These are phyloP conservation scores for Aeschynomene evenia DNA, from an alignment of 306 rosid species.

Conservation along the genomic window DNA sequence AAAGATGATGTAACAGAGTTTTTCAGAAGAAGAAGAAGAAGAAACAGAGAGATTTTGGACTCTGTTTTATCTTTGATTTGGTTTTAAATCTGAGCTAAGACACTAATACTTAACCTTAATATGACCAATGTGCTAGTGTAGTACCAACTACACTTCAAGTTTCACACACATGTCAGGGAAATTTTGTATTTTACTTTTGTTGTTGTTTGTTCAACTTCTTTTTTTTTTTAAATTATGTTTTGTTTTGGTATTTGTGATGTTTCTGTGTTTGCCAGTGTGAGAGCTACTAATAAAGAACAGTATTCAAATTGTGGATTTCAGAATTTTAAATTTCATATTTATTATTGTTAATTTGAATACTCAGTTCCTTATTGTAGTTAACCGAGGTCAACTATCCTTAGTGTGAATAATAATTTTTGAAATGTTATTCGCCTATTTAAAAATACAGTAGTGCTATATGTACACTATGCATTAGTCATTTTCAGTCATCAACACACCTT, in stretches of 20 bases:
- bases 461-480: too few relatives aligned
- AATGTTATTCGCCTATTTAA: too few relatives aligned
- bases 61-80: background rate
- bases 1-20: background rate
- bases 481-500: too few relatives aligned
- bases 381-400: too few relatives aligned
- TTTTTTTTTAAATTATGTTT: background rate
- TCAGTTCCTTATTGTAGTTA: too few relatives aligned
- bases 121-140: constrained; percentile 26
- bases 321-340: too few relatives aligned
- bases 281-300: background rate
- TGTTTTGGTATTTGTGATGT: constrained; percentile 28
- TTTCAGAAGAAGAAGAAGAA: background rate
- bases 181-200: constrained; percentile 15
- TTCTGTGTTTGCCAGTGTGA: background rate
- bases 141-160: background rate
- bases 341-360: too few relatives aligned
- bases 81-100: constrained; percentile 40
- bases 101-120: background rate
- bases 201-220: background rate
- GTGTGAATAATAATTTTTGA: too few relatives aligned
- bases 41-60: background rate
- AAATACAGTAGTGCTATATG: too few relatives aligned
- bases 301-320: too few relatives aligned
- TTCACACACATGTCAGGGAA: constrained; percentile 24